Conservation (phyloP, 2,329 filamentous ascomycete genomes). For the Fusarium sp. region DNA sequence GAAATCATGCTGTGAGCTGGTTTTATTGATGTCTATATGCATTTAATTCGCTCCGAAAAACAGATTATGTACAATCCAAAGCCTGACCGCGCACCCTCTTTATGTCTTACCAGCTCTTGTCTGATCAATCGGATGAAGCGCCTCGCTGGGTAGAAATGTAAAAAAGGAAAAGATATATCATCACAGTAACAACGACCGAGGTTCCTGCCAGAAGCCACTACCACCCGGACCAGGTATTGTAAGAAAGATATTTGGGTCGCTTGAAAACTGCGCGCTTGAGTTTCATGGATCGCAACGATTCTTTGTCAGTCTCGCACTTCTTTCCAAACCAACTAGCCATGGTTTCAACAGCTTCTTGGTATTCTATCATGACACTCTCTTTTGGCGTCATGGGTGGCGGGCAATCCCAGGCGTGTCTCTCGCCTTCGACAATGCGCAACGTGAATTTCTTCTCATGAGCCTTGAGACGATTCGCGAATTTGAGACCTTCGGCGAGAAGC, state of each 20-base stretch:
- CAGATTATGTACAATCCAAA: constrained; percentile 10
- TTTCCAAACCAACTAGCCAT: constrained; percentile 58
- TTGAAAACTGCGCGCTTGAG: constrained; percentile 49
- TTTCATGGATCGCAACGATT: constrained; percentile 52
- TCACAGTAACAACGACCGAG: neutral
- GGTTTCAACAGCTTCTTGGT: constrained; percentile 56
- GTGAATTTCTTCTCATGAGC: constrained; percentile 50
- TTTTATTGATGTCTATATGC: constrained; percentile 26
- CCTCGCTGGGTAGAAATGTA: constrained; percentile 27
- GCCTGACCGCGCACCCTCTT: neutral
- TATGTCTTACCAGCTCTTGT: constrained; percentile 14
- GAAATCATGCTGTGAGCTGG: neutral
- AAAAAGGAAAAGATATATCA: constrained; percentile 3
- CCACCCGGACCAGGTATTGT: constrained; percentile 50
- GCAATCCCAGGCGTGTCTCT: constrained; percentile 63
- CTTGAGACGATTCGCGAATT: constrained; percentile 69
- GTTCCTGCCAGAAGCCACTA: constrained; percentile 33
- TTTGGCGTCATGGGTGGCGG: constrained; percentile 59
- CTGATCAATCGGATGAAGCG: constrained; percentile 21
- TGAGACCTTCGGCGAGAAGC: constrained; percentile 69
- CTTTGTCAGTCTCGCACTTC: constrained; percentile 52
- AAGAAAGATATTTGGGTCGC: constrained; percentile 49
- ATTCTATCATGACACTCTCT: constrained; percentile 59
- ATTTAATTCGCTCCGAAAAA: constrained; percentile 3
- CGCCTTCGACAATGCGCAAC: constrained; percentile 58